Conservation (phyloP, 139 green algal species). For the Dunaliella sp. region DNA sequence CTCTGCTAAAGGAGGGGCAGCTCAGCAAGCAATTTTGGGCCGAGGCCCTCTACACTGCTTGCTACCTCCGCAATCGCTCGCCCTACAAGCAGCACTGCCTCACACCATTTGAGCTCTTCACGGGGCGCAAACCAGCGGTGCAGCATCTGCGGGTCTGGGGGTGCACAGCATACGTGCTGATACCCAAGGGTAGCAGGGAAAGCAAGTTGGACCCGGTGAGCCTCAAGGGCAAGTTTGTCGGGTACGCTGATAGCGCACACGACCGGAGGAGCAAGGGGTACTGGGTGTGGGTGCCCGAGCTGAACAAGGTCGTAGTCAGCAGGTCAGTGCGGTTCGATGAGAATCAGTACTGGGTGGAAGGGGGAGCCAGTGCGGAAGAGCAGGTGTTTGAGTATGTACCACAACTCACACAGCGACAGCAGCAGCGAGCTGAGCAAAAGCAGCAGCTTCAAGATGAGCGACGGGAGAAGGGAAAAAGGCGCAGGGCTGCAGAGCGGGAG, state of each 20-base stretch:
- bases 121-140: neutral
- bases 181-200: neutral
- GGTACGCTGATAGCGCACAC: no score
- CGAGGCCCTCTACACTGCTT: neutral
- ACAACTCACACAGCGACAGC: no score
- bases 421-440: no score
- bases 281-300: no score
- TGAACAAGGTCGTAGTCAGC: neutral
- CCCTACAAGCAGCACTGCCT: neutral
- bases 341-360: no score
- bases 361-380: no score
- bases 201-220: neutral
- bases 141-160: neutral
- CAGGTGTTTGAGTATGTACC: no score
- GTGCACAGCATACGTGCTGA: neutral
- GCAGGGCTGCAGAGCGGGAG: no score
- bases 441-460: no score
- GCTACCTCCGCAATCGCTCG: neutral
- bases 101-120: constrained; percentile 6
- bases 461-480: no score
- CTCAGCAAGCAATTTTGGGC: neutral
- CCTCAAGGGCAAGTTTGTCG: neutral
- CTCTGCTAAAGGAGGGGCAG: neutral
- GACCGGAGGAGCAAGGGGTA: no score
- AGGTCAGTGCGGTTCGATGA: neutral